phyloP scores from a whole-genome alignment of 2,329 filamentous ascomycete species.

The Polytolypa hystricis region DNA sequence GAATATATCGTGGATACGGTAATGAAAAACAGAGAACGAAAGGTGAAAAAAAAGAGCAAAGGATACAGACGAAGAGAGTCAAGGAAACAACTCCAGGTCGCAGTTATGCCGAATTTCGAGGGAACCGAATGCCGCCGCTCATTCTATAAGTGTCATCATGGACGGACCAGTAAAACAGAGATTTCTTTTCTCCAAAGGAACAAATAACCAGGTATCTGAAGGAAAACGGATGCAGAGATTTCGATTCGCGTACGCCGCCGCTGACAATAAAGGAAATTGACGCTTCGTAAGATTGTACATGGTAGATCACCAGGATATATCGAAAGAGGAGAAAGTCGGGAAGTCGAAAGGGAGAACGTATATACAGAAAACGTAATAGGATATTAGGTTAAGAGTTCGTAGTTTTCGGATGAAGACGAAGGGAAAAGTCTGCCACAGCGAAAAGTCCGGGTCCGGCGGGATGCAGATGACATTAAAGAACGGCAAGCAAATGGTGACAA shows the following conservation, averaged over 20 bases:
- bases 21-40: constrained; percentile 4
- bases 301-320: constrained; percentile 4
- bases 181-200: constrained; percentile 7
- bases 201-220: too few relatives aligned
- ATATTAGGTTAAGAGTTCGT: neutral
- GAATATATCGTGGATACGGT: constrained; percentile 5
- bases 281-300: constrained; percentile 5
- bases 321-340: neutral
- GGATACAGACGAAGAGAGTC: constrained; percentile 1
- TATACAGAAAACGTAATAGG: constrained; percentile 1
- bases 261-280: constrained; percentile 1
- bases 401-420: neutral
- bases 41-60: neutral
- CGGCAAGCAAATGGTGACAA: neutral
- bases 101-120: constrained; percentile 2
- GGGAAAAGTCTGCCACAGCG: neutral
- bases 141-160: constrained; percentile 11
- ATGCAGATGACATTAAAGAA: neutral
- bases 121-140: constrained; percentile 9
- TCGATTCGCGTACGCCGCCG: constrained; percentile 3
- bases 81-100: constrained; percentile 8
- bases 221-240: neutral
- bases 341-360: constrained; percentile 1
- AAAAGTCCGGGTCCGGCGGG: neutral
- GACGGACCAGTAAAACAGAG: too few relatives aligned